Evolutionary conservation across 2,329 filamentous ascomycete species (phyloP).

Genomic region (Pseudohalonectria lignicola): DNA sequence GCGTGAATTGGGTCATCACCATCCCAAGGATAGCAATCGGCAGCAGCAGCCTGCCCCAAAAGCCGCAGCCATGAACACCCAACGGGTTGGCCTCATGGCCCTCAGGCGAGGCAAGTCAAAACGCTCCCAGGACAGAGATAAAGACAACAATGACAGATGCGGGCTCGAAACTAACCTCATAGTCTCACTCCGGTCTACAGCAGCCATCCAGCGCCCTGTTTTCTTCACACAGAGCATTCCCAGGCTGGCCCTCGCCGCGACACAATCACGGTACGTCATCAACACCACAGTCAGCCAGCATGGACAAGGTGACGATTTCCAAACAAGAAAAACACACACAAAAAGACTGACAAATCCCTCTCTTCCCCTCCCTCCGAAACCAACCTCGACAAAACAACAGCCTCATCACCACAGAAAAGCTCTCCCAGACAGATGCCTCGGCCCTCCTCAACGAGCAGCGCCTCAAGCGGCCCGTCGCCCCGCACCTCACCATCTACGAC

Average conservation of each 20-base stretch:
- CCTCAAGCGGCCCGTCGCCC: slow-evolving; percentile 67
- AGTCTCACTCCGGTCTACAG: slow-evolving; percentile 9
- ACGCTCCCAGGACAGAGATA: not conserved
- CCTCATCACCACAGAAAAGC: slow-evolving; percentile 43
- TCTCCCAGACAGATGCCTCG: slow-evolving; percentile 41
- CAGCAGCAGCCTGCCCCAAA: too few relatives aligned
- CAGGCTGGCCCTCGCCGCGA: slow-evolving; percentile 18
- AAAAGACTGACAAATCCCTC: not conserved
- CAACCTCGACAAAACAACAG: slow-evolving; percentile 19
- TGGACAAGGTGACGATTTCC: too few relatives aligned
- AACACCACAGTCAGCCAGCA: not conserved
- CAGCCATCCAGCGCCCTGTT: slow-evolving; percentile 25
- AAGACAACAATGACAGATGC: too few relatives aligned
- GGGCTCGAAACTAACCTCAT: too few relatives aligned
- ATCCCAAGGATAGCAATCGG: too few relatives aligned
- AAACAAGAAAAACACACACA: not conserved
- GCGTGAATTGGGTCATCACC: too few relatives aligned
- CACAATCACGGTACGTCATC: slow-evolving; percentile 1
- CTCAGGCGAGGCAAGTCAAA: slow-evolving; percentile 41
- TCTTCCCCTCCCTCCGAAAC: not conserved
- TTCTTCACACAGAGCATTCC: slow-evolving; percentile 37
- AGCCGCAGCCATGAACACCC: slow-evolving; percentile 37
- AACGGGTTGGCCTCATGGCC: slow-evolving; percentile 46
- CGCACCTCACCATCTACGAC: slow-evolving; percentile 79
- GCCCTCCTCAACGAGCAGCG: slow-evolving; percentile 73